These are phyloP conservation scores for Phytophthora crassamura DNA, from an alignment of 352 stramenopile genomes.

Conservation along the genomic window DNA sequence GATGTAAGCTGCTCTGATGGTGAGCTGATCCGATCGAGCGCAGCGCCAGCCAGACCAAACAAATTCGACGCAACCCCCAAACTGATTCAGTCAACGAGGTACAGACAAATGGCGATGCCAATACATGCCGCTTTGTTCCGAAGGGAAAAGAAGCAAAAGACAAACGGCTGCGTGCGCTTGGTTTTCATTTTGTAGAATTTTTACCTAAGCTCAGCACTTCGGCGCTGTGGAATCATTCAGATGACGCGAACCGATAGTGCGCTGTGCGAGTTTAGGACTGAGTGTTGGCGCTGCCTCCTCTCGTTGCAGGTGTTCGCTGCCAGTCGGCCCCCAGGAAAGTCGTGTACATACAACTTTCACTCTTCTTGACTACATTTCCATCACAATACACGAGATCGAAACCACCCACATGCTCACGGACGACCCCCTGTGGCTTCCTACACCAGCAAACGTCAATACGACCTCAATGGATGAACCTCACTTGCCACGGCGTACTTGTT, in stretches of 20 bases:
- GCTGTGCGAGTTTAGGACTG: background rate
- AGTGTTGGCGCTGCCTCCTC: constrained; percentile 8
- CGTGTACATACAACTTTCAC: constrained; percentile 75
- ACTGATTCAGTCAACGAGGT: constrained; percentile 31
- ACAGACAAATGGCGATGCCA: constrained; percentile 40
- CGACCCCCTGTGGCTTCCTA: constrained; percentile 37
- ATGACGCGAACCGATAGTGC: too few species aligned
- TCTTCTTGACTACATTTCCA: constrained; percentile 60
- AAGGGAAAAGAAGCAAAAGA: constrained; percentile 23
- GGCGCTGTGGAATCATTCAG: too few species aligned
- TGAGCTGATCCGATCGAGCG: constrained; percentile 26
- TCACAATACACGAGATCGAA: constrained; percentile 88
- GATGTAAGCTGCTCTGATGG: constrained; percentile 21
- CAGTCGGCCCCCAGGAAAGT: constrained; percentile 74
- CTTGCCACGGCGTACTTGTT: constrained; percentile 53
- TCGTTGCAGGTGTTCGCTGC: constrained; percentile 43
- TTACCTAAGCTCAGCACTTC: background rate
- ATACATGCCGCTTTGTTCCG: constrained; percentile 38
- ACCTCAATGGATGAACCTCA: background rate
- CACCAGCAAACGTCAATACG: constrained; percentile 18
- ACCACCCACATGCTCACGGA: constrained; percentile 62
- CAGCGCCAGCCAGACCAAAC: constrained; percentile 34
- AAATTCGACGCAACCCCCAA: constrained; percentile 29
- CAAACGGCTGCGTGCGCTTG: background rate
- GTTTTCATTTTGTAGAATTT: constrained; percentile 1